These are phyloP conservation scores for Vitis hybrid DNA, from an alignment of 177 flowering plant genomes.

Conservation along the genomic window DNA sequence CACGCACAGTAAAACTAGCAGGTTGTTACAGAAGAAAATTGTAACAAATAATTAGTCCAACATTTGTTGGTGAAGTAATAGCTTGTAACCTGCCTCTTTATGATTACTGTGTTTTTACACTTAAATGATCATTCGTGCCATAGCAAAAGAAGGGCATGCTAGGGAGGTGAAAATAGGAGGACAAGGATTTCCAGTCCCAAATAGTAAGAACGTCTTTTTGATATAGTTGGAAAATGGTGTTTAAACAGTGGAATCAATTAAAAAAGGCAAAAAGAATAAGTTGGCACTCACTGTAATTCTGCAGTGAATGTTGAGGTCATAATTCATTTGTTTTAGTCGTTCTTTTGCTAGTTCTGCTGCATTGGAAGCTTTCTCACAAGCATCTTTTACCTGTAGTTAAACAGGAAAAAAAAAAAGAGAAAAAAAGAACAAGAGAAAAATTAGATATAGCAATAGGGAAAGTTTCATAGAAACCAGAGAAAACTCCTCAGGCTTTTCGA, in stretches of 20 bases:
- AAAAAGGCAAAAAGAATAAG: neutral
- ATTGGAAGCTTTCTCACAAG: constrained; percentile 49
- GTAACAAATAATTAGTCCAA: neutral
- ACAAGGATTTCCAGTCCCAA: too few species aligned
- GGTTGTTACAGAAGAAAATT: too few species aligned
- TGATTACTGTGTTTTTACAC: too few species aligned
- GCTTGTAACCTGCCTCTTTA: too few species aligned
- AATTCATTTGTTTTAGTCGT: constrained; percentile 53
- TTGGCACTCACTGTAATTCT: constrained; percentile 43
- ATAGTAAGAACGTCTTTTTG: too few species aligned
- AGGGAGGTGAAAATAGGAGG: too few species aligned
- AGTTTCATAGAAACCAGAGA: too few species aligned
- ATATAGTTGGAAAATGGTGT: too few species aligned
- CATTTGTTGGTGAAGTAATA: neutral
- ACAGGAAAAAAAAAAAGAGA: neutral
- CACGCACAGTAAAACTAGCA: too few species aligned
- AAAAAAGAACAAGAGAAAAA: neutral
- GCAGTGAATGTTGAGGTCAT: constrained; percentile 55
- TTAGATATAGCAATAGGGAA: neutral
- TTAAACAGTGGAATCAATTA: neutral
- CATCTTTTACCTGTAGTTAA: constrained; percentile 39
- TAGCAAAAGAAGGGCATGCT: too few species aligned
- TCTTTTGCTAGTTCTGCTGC: constrained; percentile 52
- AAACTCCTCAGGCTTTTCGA: too few species aligned
- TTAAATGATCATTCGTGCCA: too few species aligned